Evolutionary conservation across 2,329 filamentous ascomycete genomes (phyloP).

Genomic region (Aspergillus hortae): DNA sequence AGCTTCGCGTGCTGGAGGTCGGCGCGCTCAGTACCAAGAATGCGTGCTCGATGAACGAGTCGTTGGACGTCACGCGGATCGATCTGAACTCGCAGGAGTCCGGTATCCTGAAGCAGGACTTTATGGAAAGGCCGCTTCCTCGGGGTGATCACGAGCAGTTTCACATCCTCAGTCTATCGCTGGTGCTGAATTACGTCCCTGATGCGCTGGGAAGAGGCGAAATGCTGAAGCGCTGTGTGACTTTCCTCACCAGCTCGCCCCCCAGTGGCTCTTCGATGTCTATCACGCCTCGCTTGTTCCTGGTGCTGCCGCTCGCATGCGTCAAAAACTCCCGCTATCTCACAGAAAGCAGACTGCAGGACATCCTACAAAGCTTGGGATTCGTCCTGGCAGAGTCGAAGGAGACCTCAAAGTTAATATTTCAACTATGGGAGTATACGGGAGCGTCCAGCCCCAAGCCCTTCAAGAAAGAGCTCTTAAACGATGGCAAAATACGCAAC

Average conservation of each 20-base stretch:
- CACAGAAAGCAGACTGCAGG: conserved; percentile 63
- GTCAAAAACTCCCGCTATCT: conserved; percentile 88
- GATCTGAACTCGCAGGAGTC: conserved; percentile 84
- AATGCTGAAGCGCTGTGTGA: conserved; percentile 75
- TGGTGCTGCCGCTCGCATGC: conserved; percentile 86
- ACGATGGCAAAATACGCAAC: conserved; percentile 73
- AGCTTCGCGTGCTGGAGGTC: conserved; percentile 75
- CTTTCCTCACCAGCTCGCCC: conserved; percentile 56
- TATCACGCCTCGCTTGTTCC: conserved; percentile 62
- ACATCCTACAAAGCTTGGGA: conserved; percentile 74
- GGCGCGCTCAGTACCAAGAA: conserved; percentile 83
- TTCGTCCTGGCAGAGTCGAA: conserved; percentile 66
- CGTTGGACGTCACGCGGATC: conserved; percentile 76
- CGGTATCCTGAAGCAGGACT: conserved; percentile 79
- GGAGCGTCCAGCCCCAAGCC: conserved; percentile 24
- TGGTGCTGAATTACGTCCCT: conserved; percentile 93
- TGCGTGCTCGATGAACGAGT: conserved; percentile 69
- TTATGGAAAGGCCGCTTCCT: conserved; percentile 83
- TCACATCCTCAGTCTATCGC: conserved; percentile 84
- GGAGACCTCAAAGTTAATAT: conserved; percentile 76
- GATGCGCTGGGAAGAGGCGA: conserved; percentile 70
- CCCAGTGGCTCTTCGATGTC: conserved; percentile 18
- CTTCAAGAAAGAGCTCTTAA: conserved; percentile 72
- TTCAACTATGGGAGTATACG: conserved; percentile 73
- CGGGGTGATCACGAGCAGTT: conserved; percentile 60